These are phyloP conservation scores for Clathrospora elynae DNA, from an alignment of 2,329 filamentous ascomycete species.

Conservation along the genomic window DNA sequence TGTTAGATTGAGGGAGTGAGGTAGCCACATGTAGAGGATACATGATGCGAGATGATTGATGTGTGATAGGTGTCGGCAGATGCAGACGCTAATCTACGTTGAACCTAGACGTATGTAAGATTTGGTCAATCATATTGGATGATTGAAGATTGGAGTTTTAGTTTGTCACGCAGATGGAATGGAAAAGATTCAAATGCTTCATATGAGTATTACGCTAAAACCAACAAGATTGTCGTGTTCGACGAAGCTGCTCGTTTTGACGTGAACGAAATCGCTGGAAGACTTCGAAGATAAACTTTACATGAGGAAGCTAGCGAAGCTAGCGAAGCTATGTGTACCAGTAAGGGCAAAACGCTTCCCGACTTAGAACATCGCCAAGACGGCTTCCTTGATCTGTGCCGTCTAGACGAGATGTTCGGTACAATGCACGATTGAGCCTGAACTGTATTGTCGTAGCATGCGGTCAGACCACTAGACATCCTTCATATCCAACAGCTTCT, in stretches of 20 bases:
- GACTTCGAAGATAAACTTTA: not conserved
- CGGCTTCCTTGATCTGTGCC: constrained; percentile 5
- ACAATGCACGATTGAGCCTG: constrained; percentile 14
- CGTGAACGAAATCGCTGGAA: too few relatives aligned
- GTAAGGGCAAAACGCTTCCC: constrained; percentile 5
- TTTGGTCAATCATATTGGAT: constrained; percentile 32
- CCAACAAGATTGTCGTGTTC: too few relatives aligned
- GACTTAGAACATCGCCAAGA: constrained; percentile 11
- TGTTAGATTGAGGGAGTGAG: constrained; percentile 25
- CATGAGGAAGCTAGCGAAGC: not conserved
- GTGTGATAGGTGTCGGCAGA: constrained; percentile 30
- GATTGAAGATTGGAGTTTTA: too few relatives aligned
- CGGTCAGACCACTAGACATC: not conserved
- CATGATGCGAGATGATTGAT: constrained; percentile 15
- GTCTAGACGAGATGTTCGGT: constrained; percentile 12
- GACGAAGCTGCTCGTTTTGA: too few relatives aligned
- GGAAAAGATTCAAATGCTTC: too few relatives aligned
- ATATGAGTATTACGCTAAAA: too few relatives aligned
- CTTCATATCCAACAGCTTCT: too few relatives aligned
- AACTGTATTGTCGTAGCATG: constrained; percentile 1
- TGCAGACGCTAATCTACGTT: constrained; percentile 21
- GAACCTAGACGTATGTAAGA: constrained; percentile 12
- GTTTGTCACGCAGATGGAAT: too few relatives aligned
- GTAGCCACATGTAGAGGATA: constrained; percentile 16
- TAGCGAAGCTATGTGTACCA: not conserved